Conservation (phyloP, 495 filamentous ascomycete species). For the Filosporella fistucella region DNA sequence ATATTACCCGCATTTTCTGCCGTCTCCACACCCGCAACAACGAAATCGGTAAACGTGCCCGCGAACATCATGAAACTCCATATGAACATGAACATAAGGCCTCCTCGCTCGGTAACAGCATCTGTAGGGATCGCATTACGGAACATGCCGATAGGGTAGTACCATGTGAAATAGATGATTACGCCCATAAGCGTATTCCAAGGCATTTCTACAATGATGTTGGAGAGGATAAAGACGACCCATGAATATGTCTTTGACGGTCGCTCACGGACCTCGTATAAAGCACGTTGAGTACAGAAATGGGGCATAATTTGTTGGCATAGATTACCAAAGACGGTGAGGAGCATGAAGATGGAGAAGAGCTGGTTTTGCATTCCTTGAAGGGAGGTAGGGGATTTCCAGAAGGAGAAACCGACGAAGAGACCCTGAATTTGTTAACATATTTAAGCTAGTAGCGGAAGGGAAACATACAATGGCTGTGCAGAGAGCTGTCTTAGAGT, state of each 20-base stretch:
- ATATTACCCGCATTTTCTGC: conserved; percentile 67
- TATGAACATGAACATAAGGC: conserved; percentile 21
- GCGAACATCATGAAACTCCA: conserved; percentile 59
- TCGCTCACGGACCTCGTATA: conserved; percentile 85
- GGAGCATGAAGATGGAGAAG: conserved; percentile 79
- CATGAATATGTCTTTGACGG: conserved; percentile 82
- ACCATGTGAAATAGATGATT: conserved; percentile 71
- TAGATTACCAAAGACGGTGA: conserved; percentile 69
- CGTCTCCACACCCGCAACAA: conserved; percentile 44
- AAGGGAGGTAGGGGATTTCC: conserved; percentile 58
- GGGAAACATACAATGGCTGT: conserved; percentile 63
- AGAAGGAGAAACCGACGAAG: conserved; percentile 92
- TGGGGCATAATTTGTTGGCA: conserved; percentile 82
- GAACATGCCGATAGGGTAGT: conserved; percentile 22
- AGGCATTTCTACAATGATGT: conserved; percentile 71
- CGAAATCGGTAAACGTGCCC: conserved; percentile 59
- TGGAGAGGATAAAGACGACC: conserved; percentile 76
- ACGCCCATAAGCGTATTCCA: conserved; percentile 69
- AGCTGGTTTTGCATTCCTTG: conserved; percentile 86
- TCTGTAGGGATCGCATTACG: conserved; percentile 45
- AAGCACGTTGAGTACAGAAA: conserved; percentile 68
- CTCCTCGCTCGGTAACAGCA: neutral
- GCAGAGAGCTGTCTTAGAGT: conserved; percentile 61
- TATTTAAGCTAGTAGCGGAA: conserved; percentile 55
- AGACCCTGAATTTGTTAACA: conserved; percentile 34